Conservation (phyloP, 768 basidiomycete species). For the Amanita pallidorosea region DNA sequence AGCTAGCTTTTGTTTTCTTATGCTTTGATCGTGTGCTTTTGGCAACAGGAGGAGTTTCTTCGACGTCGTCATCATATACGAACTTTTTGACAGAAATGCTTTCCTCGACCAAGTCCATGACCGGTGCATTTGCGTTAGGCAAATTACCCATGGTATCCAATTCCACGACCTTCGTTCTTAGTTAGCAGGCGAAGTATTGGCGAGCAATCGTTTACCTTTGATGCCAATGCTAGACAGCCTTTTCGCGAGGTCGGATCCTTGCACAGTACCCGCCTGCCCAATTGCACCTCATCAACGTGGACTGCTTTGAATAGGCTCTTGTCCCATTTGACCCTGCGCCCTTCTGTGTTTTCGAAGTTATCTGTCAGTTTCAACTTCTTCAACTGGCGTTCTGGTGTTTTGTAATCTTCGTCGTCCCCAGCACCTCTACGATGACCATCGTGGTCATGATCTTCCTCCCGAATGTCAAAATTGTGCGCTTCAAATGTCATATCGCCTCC, state of each 20-base stretch:
- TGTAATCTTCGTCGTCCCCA: conserved; percentile 77
- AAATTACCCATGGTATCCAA: conserved; percentile 71
- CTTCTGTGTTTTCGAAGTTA: conserved; percentile 22
- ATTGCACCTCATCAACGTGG: conserved; percentile 52
- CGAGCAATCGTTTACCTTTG: conserved; percentile 38
- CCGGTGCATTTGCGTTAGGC: conserved; percentile 41
- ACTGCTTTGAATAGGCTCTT: conserved; percentile 51
- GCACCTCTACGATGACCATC: conserved; percentile 38
- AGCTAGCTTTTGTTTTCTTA: conserved; percentile 34
- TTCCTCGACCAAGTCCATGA: conserved; percentile 49
- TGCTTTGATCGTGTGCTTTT: conserved; percentile 50
- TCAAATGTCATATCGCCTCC: background rate
- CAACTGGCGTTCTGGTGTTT: conserved; percentile 33
- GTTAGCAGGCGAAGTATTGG: background rate
- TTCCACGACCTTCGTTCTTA: conserved; percentile 33
- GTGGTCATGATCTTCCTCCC: conserved; percentile 11
- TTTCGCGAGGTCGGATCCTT: conserved; percentile 35
- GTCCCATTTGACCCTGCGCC: conserved; percentile 70
- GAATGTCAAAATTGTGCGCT: conserved; percentile 11
- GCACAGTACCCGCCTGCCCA: conserved; percentile 31
- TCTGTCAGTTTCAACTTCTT: conserved; percentile 32
- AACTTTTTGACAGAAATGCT: conserved; percentile 68
- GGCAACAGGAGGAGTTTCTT: conserved; percentile 20
- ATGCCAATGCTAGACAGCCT: conserved; percentile 57
- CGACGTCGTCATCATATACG: conserved; percentile 67